Conservation (phyloP, 768 basidiomycete genomes). For the Tricholoma terreum region DNA sequence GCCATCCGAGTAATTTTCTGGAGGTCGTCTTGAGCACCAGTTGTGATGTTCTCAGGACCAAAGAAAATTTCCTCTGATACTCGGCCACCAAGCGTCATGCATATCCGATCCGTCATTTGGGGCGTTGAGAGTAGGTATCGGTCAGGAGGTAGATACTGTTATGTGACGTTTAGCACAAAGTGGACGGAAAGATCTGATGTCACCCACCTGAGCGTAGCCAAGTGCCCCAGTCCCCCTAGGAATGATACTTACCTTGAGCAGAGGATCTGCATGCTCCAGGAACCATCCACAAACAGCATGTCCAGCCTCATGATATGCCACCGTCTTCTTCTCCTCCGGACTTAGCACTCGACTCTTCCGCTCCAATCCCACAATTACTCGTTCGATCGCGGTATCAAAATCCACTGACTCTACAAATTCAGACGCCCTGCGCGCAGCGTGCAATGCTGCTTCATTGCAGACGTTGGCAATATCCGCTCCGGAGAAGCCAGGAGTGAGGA, state of each 20-base stretch:
- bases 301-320: slow-evolving; percentile 98
- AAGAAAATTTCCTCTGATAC: slow-evolving; percentile 99
- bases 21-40: slow-evolving; percentile 96
- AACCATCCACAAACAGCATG: slow-evolving; percentile 99
- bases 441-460: slow-evolving; percentile 95
- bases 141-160: slow-evolving; percentile 89
- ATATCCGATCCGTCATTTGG: slow-evolving; percentile 93
- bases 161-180: slow-evolving; percentile 9
- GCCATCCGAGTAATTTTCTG: slow-evolving; percentile 99
- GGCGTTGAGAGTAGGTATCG: slow-evolving; percentile 94
- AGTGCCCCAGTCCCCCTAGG: slow-evolving; percentile 94
- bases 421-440: slow-evolving; percentile 83
- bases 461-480: slow-evolving; percentile 99
- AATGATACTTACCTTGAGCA: slow-evolving; percentile 98
- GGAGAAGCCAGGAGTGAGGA: slow-evolving; percentile 96
- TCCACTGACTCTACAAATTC: slow-evolving; percentile 79
- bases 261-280: slow-evolving; percentile 93
- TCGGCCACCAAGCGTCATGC: slow-evolving; percentile 97
- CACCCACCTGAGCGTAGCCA: slow-evolving; percentile 87
- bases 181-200: slow-evolving; percentile 6
- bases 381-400: slow-evolving; percentile 97
- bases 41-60: slow-evolving; percentile 86
- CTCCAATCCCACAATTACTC: slow-evolving; percentile 96
- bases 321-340: slow-evolving; percentile 95
- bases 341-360: slow-evolving; percentile 92